Percentiles rank a stretch among this genome's conserved stretches.
These are phyloP conservation scores for Bretziella fagacearum DNA, from an alignment of 2,329 filamentous ascomycete species.

Conservation along the genomic window DNA sequence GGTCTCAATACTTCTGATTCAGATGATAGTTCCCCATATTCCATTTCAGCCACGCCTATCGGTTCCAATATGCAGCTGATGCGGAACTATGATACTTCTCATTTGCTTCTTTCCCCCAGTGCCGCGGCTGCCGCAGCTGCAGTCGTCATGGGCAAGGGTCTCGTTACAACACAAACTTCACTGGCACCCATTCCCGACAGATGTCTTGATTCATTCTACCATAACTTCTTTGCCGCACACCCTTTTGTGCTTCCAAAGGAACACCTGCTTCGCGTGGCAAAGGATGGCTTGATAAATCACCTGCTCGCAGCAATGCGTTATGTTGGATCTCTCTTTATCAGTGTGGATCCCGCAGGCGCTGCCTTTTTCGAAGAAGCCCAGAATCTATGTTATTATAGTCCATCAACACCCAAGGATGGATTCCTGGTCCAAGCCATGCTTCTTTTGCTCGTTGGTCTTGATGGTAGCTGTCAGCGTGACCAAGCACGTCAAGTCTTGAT, in stretches of 20 bases:
- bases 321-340: conserved; percentile 38
- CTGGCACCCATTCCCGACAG: conserved; percentile 29
- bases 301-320: conserved; percentile 39
- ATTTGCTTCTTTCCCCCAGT: conserved; percentile 10
- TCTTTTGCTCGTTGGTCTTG: conserved; percentile 58
- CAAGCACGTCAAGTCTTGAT: conserved; percentile 50
- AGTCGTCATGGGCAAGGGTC: conserved; percentile 9
- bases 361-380: conserved; percentile 42
- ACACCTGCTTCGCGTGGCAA: conserved; percentile 30
- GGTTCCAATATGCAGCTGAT: conserved; percentile 26
- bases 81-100: conserved; percentile 19
- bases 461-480: conserved; percentile 56
- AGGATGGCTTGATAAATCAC: conserved; percentile 31
- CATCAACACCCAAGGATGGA: conserved; percentile 32
- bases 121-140: conserved; percentile 15
- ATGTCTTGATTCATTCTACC: conserved; percentile 41
- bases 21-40: neutral
- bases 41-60: conserved; percentile 16
- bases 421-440: conserved; percentile 64
- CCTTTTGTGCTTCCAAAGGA: conserved; percentile 40
- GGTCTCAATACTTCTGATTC: conserved; percentile 13
- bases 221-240: conserved; percentile 39
- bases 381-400: conserved; percentile 29
- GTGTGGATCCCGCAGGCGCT: conserved; percentile 28
- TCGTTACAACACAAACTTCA: conserved; percentile 19